Base-by-base conservation (phyloP, 2,329 filamentous ascomycete species). In the Stagonosporopsis rhizophila region DNA sequence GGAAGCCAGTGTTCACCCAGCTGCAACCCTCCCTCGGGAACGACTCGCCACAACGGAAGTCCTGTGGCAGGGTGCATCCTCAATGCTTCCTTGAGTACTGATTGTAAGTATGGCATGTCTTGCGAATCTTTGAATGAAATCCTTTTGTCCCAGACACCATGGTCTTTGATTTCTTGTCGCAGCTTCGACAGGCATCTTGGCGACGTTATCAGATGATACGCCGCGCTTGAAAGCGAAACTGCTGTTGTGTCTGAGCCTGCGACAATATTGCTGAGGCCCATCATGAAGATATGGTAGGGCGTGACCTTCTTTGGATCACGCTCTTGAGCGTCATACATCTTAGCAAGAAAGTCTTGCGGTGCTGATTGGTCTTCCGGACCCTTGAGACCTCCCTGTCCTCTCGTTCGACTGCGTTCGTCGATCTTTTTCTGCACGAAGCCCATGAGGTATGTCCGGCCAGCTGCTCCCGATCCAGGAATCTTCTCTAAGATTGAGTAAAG, bases 181-280 rank as follows among this genome's bases (percentile, higher is more conserved):
- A 71, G 45, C 23, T 45, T 60, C 5, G 47, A 17, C 22, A 69
- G 57, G 0, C 52, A 54, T 9, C 12, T 3, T 19, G 65, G 66
- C 4, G 56, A 47, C 17, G 56, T 62, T 4, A 64, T 53, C 5
- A 72, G 51, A 39, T 69, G 60, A 45, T 68, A 71, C 1, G 66
- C 41, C 5, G 69, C 62, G 9, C 59, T 60, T 6, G 67, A 72
- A 2, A 73, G 68, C 1, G 72, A 73, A n/a, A 77, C 74, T 19
- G 75, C 76, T 5, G 78, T 81, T 0, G 79, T 81, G 48, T 81
- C 79, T 9, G 71, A 73, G 11, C 78, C 78, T 6, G 78, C 79
- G 25, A 75, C 72, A 47, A 80, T 76, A 28, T 67, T 67, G 2
- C 44, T 59, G 2, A 73, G 71, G 0, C 72, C 72, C 70, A 78